These are phyloP conservation scores for Peterozyma xylosa DNA, from an alignment of 805 yeast genomes.

Conservation along the genomic window DNA sequence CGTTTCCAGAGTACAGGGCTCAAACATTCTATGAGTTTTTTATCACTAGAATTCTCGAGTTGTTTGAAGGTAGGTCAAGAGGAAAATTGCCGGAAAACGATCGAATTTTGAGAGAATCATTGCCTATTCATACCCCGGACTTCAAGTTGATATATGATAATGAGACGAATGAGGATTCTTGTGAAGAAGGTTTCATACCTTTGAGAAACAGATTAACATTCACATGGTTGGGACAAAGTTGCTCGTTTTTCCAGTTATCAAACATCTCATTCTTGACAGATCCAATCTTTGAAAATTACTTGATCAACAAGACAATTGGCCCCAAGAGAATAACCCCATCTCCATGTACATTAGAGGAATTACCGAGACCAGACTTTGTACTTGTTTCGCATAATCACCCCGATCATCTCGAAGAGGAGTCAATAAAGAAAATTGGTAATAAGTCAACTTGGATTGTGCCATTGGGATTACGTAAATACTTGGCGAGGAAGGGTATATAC, in stretches of 20 bases:
- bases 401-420: conserved; percentile 74
- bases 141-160: conserved; percentile 27
- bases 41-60: conserved; percentile 61
- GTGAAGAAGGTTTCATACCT: conserved; percentile 20
- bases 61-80: conserved; percentile 51
- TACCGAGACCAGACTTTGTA: conserved; percentile 65
- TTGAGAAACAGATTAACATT: conserved; percentile 45
- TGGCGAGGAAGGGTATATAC: conserved; percentile 51
- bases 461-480: conserved; percentile 55
- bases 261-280: conserved; percentile 78
- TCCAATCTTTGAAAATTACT: conserved; percentile 65
- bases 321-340: conserved; percentile 80
- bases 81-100: conserved; percentile 49
- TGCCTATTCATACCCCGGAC: conserved; percentile 59
- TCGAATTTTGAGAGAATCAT: conserved; percentile 39
- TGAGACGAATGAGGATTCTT: conserved; percentile 14
- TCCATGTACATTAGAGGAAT: conserved; percentile 57
- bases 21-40: conserved; percentile 87
- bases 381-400: conserved; percentile 93
- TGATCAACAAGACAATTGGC: conserved; percentile 60
- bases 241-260: conserved; percentile 65
- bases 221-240: conserved; percentile 94
- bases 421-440: conserved; percentile 51
- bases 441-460: conserved; percentile 81
- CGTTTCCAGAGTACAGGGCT: conserved; percentile 82